These are phyloP conservation scores for Paramecium primaurelia DNA, from an alignment of 73 alveolate species.

Conservation along the genomic window DNA sequence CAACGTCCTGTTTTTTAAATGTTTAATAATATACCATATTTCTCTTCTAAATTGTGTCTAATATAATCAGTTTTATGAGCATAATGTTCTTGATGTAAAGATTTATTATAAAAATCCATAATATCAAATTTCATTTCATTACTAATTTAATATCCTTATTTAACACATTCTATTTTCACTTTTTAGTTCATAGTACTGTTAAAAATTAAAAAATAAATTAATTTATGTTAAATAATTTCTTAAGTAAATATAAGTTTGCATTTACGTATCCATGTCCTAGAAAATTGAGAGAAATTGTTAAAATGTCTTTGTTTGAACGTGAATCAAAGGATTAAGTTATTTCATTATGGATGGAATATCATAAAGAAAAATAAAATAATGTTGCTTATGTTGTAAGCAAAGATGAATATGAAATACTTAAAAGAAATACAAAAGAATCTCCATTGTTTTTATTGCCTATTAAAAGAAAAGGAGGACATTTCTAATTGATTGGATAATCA, in stretches of 20 bases:
- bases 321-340: conserved; percentile 63
- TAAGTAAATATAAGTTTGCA: conserved; percentile 14
- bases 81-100: neutral
- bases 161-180: neutral
- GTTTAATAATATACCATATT: neutral
- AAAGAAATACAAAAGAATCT: conserved; percentile 55
- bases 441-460: conserved; percentile 76
- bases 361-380: conserved; percentile 60
- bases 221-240: conserved; percentile 9
- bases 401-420: conserved; percentile 24
- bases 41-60: conserved; percentile 30
- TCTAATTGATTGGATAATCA: conserved; percentile 64
- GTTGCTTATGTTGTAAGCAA: conserved; percentile 68
- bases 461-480: conserved; percentile 70
- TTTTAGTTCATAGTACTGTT: neutral
- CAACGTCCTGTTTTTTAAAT: neutral
- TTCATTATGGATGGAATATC: conserved; percentile 75
- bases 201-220: neutral
- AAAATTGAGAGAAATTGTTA: conserved; percentile 73
- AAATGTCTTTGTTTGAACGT: conserved; percentile 70
- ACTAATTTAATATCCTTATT: neutral
- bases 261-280: conserved; percentile 87
- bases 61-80: conserved; percentile 9
- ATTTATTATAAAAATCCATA: neutral
- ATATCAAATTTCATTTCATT: conserved; percentile 29